Base-by-base conservation (phyloP, 257 asterid species). In the Ligustrum vulgare region DNA sequence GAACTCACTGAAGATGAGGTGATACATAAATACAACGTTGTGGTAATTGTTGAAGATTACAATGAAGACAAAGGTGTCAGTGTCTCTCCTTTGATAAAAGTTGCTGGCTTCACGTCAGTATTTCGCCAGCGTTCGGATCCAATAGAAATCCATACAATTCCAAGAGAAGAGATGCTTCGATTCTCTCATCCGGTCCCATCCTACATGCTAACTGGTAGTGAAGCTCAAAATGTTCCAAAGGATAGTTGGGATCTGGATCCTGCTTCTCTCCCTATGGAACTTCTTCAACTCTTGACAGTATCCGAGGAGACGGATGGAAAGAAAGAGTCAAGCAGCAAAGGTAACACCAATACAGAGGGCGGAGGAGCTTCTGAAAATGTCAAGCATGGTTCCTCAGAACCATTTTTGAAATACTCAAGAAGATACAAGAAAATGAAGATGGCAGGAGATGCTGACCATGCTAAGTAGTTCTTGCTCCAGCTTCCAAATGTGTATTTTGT, bases 131-230 rank as follows among this genome's bases (percentile, higher is more conserved):
- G 69, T 75, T 31, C 69, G 62, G 87, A 86, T 72, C 71, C 75
- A 62, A 76, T 5, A 32, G 73, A 75, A 69, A 65, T 65, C 74
- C 68, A 23, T 76, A 75, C 49, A 70, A 82, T 92, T 66, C 86
- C 86, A 11, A 85, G 85, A 75, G 84, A 79, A 62, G 96, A 92
- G 86, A 81, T 90, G 85, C 89, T 86, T 78, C 80, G 93, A 74
- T 85, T 92, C 83, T 92, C 97, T 76, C 96, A 89, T 85, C 96
- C 87, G 80, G 91, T 90, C 68, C 86, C 91, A 56, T 85, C 86
- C 23, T 72, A 63, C 77, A 35, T 69, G 56, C 65, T 92, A 67
- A 85, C 85, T 67, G 90, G 88, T 66, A 75, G 77, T 58, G 92
- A 89, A 84, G 86, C 85, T 85, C 80, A 69, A 71, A 80, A 81